phyloP scores from a whole-genome alignment of 164 flowering plant genomes.

The Vitis amurensis region DNA sequence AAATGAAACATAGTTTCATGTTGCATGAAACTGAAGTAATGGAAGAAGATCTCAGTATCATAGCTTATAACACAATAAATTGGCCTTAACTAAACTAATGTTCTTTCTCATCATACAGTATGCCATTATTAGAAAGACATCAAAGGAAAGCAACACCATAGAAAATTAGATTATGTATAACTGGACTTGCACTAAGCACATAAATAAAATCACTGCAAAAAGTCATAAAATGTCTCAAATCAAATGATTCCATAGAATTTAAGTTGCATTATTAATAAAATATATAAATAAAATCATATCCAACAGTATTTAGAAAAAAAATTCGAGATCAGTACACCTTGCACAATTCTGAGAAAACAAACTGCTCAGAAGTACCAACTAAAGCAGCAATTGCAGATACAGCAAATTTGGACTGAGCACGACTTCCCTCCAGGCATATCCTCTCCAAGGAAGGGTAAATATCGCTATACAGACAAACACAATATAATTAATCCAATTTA shows the following conservation, averaged over 20 bases:
- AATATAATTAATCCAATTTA: not conserved
- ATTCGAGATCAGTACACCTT: constrained; percentile 39
- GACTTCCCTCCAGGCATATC: constrained; percentile 81
- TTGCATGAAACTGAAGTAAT: too few species aligned
- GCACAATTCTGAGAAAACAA: constrained; percentile 46
- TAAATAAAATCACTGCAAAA: not conserved
- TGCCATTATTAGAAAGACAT: too few species aligned
- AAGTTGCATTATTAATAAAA: not conserved
- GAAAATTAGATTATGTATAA: too few species aligned
- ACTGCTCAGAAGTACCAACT: constrained; percentile 38
- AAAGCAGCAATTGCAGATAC: constrained; percentile 74
- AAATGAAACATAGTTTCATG: too few species aligned
- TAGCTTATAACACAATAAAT: not conserved
- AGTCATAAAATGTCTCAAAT: not conserved
- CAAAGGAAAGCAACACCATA: too few species aligned
- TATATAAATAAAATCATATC: constrained; percentile 4
- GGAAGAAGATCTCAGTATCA: too few species aligned
- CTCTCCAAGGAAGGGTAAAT: constrained; percentile 62
- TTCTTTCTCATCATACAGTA: not conserved
- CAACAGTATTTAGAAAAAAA: not conserved
- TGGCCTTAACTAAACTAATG: not conserved
- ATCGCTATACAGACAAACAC: constrained; percentile 36
- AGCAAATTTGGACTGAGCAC: constrained; percentile 77
- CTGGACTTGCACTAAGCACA: too few species aligned
- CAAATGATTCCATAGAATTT: not conserved